phyloP scores from a whole-genome alignment of 2,329 filamentous ascomycete species.

The Daldinia sp. region DNA sequence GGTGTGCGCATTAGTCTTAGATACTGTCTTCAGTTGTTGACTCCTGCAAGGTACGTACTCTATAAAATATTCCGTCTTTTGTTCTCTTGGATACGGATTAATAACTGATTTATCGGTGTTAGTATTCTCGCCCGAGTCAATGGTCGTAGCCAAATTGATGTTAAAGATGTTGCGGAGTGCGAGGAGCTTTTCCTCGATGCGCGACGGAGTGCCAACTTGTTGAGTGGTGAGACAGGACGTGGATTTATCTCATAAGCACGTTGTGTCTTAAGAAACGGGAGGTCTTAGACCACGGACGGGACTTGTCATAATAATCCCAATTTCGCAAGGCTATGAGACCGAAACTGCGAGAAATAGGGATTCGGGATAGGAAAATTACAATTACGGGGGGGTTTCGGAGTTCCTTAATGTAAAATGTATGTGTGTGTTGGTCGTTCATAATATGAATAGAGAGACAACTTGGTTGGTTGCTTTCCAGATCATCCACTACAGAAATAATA shows the following conservation, averaged over 20 bases:
- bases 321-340: slow-evolving; percentile 36
- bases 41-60: slow-evolving; percentile 74
- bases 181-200: slow-evolving; percentile 87
- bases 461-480: slow-evolving; percentile 34
- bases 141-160: slow-evolving; percentile 77
- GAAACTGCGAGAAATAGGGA: slow-evolving; percentile 20
- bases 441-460: slow-evolving; percentile 22
- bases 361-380: slow-evolving; percentile 33
- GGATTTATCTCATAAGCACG: slow-evolving; percentile 68
- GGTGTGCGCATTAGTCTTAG: slow-evolving; percentile 89
- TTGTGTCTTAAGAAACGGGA: slow-evolving; percentile 34
- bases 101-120: slow-evolving; percentile 36
- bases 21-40: slow-evolving; percentile 91
- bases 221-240: slow-evolving; percentile 68
- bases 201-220: slow-evolving; percentile 76
- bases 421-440: slow-evolving; percentile 27
- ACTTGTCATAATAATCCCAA: slow-evolving; percentile 39
- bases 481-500: slow-evolving; percentile 23
- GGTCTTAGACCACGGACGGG: slow-evolving; percentile 35
- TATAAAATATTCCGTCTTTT: background rate
- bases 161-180: slow-evolving; percentile 80
- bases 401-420: slow-evolving; percentile 31
- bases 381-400: slow-evolving; percentile 40
- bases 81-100: slow-evolving; percentile 38
- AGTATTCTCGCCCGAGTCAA: slow-evolving; percentile 89